Percentiles rank a stretch among this genome's conserved stretches.
Evolutionary conservation across 1,284 basidiomycete species (phyloP).

Genomic region (Mrakiaceae sp.): DNA sequence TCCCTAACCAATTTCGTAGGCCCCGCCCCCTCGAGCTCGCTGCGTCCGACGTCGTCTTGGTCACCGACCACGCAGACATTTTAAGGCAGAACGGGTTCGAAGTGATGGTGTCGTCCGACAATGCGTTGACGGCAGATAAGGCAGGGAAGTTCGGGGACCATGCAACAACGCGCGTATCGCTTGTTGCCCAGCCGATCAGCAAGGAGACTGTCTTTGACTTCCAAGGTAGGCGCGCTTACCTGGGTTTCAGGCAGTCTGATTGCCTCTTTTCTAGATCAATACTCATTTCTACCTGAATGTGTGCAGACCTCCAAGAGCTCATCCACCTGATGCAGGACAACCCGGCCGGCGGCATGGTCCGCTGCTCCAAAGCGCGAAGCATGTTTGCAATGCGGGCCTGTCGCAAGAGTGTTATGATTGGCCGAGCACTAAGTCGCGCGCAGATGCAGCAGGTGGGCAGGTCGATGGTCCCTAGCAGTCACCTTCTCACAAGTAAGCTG

Average conservation of each 20-base stretch:
- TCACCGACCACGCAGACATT: conserved; percentile 71
- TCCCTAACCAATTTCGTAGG: conserved; percentile 37
- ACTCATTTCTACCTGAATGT: background rate
- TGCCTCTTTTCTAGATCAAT: background rate
- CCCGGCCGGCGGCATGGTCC: conserved; percentile 63
- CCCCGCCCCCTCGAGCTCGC: conserved; percentile 70
- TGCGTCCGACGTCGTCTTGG: conserved; percentile 79
- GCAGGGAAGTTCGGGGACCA: too few species aligned
- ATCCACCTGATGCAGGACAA: conserved; percentile 71
- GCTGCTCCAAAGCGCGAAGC: conserved; percentile 81
- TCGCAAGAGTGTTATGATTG: conserved; percentile 92
- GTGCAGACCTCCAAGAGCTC: conserved; percentile 84
- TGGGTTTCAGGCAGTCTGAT: background rate
- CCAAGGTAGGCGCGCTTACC: conserved; percentile 39
- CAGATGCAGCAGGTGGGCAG: conserved; percentile 67
- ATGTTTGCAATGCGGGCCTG: conserved; percentile 98
- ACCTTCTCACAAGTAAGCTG: too few species aligned
- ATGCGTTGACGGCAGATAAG: background rate
- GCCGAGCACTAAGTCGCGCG: conserved; percentile 59
- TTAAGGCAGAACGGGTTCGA: conserved; percentile 84
- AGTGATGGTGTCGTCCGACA: conserved; percentile 29
- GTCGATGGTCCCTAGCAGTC: too few species aligned
- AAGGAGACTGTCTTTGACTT: conserved; percentile 73
- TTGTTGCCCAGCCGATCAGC: conserved; percentile 80
- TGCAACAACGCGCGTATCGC: conserved; percentile 22